phyloP scores from a whole-genome alignment of 2,329 filamentous ascomycete species.

The Fusarium tuaranense region DNA sequence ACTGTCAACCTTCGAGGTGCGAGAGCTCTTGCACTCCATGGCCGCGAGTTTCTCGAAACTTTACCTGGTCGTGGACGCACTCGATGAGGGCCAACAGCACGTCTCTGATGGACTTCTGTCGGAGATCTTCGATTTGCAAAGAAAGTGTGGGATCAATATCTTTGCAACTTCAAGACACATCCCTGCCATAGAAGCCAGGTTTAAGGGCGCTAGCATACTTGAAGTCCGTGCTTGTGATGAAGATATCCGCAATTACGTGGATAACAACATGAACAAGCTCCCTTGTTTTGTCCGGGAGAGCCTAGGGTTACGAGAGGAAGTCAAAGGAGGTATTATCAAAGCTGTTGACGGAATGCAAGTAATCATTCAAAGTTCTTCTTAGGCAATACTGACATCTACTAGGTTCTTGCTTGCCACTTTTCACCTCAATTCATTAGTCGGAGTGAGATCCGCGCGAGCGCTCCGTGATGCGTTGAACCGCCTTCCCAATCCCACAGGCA shows the following conservation, averaged over 20 bases:
- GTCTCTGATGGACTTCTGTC: background rate
- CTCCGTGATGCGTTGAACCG: background rate
- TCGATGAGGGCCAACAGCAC: background rate
- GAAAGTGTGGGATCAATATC: background rate
- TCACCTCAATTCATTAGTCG: background rate
- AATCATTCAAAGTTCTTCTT: too few relatives aligned
- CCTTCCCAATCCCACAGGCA: background rate
- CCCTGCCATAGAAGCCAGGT: background rate
- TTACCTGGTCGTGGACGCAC: background rate
- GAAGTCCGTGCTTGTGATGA: background rate
- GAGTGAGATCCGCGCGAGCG: background rate
- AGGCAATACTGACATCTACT: background rate
- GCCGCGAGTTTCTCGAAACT: background rate
- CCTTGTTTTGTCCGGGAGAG: background rate
- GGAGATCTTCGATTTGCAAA: background rate
- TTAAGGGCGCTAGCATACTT: conserved; percentile 50
- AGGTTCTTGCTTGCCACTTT: background rate
- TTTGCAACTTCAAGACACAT: background rate
- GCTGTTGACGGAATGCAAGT: background rate
- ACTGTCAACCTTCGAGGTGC: background rate
- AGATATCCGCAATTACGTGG: background rate
- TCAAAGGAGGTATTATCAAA: background rate
- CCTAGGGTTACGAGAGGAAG: background rate
- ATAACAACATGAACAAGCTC: background rate
- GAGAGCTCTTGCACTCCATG: background rate